Percentiles rank a stretch among this genome's conserved stretches.
These are phyloP conservation scores for Ceratobasidium theobromae DNA, from an alignment of 1,284 basidiomycete genomes.

Conservation along the genomic window DNA sequence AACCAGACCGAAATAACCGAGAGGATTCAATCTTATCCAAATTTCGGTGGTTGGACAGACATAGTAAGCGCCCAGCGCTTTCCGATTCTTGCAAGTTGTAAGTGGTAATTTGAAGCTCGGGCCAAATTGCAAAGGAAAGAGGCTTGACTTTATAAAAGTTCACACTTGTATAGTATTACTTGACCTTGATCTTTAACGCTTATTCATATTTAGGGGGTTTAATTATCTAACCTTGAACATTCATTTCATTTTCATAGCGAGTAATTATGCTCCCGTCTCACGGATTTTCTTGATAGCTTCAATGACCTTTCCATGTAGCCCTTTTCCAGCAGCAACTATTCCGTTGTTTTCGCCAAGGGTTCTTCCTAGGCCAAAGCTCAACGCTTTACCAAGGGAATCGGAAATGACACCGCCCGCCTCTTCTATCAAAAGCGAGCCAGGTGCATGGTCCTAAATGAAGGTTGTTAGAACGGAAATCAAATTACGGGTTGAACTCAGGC, in stretches of 20 bases:
- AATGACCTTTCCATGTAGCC: constrained; percentile 65
- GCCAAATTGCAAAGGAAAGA: too few relatives aligned
- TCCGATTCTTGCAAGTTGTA: too few relatives aligned
- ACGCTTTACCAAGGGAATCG: constrained; percentile 74
- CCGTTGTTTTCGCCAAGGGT: constrained; percentile 87
- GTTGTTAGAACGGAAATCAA: too few relatives aligned
- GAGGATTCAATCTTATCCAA: too few relatives aligned
- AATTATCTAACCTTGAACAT: neutral
- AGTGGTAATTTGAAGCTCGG: too few relatives aligned
- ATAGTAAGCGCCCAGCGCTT: neutral
- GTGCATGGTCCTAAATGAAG: constrained; percentile 77
- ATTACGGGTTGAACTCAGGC: too few relatives aligned
- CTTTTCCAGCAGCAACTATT: constrained; percentile 72
- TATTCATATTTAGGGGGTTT: neutral
- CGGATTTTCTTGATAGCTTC: constrained; percentile 72
- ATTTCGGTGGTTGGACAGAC: too few relatives aligned
- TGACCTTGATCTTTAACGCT: too few relatives aligned
- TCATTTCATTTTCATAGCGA: neutral
- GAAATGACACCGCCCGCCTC: constrained; percentile 89
- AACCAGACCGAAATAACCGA: too few relatives aligned
- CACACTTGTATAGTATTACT: too few relatives aligned
- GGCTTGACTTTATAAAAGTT: too few relatives aligned
- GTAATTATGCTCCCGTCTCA: constrained; percentile 46
- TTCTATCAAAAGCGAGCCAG: constrained; percentile 80
- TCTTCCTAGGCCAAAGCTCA: constrained; percentile 87